Conservation (phyloP, 257 asterid genomes). For the Striga asiatica region DNA sequence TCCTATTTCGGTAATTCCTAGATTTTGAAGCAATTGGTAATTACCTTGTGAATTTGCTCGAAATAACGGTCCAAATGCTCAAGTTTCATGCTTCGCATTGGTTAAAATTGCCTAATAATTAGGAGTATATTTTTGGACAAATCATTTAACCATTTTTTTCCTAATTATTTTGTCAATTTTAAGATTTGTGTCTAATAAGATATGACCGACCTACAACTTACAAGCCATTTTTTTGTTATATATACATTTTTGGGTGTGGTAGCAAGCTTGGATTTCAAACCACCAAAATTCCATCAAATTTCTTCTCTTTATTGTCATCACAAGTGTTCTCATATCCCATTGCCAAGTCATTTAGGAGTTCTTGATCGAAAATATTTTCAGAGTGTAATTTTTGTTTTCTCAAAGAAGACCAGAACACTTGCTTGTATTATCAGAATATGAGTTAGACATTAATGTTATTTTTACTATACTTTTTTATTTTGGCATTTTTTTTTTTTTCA, state of each 20-base stretch:
- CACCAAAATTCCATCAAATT: too few species aligned
- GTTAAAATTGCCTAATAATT: not conserved
- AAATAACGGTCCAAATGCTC: not conserved
- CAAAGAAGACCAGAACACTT: too few species aligned
- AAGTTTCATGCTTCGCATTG: not conserved
- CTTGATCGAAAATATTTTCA: too few species aligned
- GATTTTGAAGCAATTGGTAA: conserved; percentile 13
- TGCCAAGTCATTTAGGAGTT: too few species aligned
- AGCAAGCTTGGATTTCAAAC: too few species aligned
- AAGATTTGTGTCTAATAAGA: not conserved
- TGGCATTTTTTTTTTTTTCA: conserved; percentile 9
- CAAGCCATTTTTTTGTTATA: too few species aligned
- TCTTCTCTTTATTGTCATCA: not conserved
- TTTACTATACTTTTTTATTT: not conserved
- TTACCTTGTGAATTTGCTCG: conserved; percentile 10
- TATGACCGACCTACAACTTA: not conserved
- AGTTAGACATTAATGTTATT: conserved; percentile 19
- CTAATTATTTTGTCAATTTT: not conserved
- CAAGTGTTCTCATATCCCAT: not conserved
- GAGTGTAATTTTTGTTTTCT: not conserved
- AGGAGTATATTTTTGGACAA: too few species aligned
- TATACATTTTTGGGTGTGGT: too few species aligned
- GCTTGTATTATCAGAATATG: not conserved
- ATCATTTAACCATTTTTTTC: too few species aligned
- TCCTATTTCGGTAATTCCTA: conserved; percentile 19